Evolutionary conservation across 2,329 filamentous ascomycete species (phyloP), one percentile per base, ranked within the genome.

Genomic region (Teratosphaeria gauchensis): DNA sequence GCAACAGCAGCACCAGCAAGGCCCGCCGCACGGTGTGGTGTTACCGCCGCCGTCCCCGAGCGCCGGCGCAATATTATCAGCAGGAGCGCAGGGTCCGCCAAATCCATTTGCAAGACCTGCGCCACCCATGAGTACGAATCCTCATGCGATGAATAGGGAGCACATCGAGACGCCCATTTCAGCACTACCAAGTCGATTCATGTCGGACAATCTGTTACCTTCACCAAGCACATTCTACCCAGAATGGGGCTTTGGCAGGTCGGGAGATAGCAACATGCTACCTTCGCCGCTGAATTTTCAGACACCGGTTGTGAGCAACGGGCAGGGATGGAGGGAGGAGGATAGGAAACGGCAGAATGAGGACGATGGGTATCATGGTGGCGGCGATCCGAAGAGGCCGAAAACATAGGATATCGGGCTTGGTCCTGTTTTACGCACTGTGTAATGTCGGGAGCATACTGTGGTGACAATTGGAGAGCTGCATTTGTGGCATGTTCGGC

Each of bases 81-180:
- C 94, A 0, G 94, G 94, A 48, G 92, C 94, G 8, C 88, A 87
- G 42, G 94, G 94, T 0, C 94, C 94, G 14, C 91, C 91, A 1
- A 99, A 99, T 72, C 94, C 94, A 0, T 99, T 97, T 72, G 94
- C 94, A 7, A 83, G 92, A 51, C 94, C 92, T 0, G 83, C 86
- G 30, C 90, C 89, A 4, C 89, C 91, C 31, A 80, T 84, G 58
- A 84, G 81, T 66, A 75, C 77, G 51, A 78, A 75, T 69, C 67
- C 69, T 30, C 69, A 71, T 51, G 66, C 68, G 9, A 62, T 67
- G 54, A 74, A 75, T 54, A 69, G 69, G 54, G 75, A 72, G 54
- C 62, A 70, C 46, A 86, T 84, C 53, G 86, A 94, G 69, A 94
- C 94, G 0, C 94, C 94, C 0, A 91, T 95, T n/a, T 96, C 92